Evolutionary conservation across 2,329 filamentous ascomycete genomes (phyloP).

Genomic region (Trichoderma sp.): DNA sequence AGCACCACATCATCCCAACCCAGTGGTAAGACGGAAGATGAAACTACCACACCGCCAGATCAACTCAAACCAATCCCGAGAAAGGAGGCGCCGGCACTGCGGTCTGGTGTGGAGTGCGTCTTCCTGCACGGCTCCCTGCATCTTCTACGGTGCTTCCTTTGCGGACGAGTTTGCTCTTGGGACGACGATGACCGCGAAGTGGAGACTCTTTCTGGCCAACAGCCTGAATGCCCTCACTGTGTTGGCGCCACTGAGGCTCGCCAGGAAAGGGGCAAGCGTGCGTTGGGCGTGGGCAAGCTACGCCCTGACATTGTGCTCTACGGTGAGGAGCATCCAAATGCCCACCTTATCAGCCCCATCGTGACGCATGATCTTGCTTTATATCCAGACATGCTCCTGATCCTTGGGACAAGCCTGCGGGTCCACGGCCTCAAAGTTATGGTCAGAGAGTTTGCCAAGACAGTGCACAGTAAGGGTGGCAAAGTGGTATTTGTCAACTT

Average conservation of each 20-base stretch:
- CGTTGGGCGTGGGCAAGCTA: constrained; percentile 68
- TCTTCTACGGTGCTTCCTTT: constrained; percentile 65
- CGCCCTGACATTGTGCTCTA: constrained; percentile 75
- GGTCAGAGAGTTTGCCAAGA: constrained; percentile 71
- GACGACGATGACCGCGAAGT: constrained; percentile 59
- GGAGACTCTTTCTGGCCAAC: constrained; percentile 64
- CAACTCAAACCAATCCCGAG: constrained; percentile 32
- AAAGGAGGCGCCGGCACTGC: constrained; percentile 35
- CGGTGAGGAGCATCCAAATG: constrained; percentile 72
- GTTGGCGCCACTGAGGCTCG: constrained; percentile 64
- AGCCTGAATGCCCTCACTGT: constrained; percentile 70
- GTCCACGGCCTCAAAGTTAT: constrained; percentile 74
- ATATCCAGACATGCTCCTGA: constrained; percentile 68
- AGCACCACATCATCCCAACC: neutral
- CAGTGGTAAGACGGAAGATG: constrained; percentile 28
- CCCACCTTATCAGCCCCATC: constrained; percentile 69
- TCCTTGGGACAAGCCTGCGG: constrained; percentile 71
- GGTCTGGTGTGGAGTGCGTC: constrained; percentile 65
- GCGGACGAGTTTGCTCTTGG: constrained; percentile 62
- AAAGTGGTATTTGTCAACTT: constrained; percentile 75
- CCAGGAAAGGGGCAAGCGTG: constrained; percentile 67
- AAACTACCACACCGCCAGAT: constrained; percentile 32
- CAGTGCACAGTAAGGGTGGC: constrained; percentile 68
- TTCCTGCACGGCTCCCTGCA: constrained; percentile 72
- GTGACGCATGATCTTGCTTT: constrained; percentile 69